These are phyloP conservation scores for Petunia secreta DNA, from an alignment of 257 asterid genomes.

Conservation along the genomic window DNA sequence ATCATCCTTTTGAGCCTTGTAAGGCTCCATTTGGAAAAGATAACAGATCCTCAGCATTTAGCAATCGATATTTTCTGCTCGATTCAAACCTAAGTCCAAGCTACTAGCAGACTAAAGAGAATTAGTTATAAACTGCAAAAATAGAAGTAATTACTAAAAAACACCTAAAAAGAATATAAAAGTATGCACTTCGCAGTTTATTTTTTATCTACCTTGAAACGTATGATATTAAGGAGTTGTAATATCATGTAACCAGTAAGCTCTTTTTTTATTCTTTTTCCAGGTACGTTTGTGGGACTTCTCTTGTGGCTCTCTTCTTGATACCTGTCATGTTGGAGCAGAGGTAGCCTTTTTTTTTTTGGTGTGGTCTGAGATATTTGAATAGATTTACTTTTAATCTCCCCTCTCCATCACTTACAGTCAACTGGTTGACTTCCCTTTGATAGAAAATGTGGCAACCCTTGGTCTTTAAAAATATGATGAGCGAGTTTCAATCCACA, in stretches of 20 bases:
- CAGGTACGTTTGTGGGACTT: slow-evolving; percentile 97
- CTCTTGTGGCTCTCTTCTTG: slow-evolving; percentile 79
- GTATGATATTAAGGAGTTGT: neutral
- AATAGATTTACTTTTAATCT: slow-evolving; percentile 22
- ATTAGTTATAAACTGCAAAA: neutral
- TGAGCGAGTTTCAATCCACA: neutral
- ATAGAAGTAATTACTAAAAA: neutral
- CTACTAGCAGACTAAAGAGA: neutral
- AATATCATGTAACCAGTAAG: neutral
- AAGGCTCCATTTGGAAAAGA: neutral
- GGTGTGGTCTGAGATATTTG: slow-evolving; percentile 2
- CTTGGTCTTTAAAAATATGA: neutral
- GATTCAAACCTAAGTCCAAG: neutral
- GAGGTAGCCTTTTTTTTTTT: slow-evolving; percentile 50
- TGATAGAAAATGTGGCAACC: neutral
- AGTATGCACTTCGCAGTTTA: neutral
- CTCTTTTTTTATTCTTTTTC: slow-evolving; percentile 18
- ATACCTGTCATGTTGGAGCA: slow-evolving; percentile 70
- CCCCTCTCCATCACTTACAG: neutral
- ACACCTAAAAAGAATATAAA: neutral
- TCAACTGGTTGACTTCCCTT: neutral
- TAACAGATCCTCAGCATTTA: slow-evolving; percentile 1
- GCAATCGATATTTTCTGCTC: neutral
- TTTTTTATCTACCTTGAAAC: slow-evolving; percentile 8
- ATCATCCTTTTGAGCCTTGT: neutral